These are phyloP conservation scores for Ceratobasidium theobromae DNA, from an alignment of 1,284 basidiomycete genomes.

Conservation along the genomic window DNA sequence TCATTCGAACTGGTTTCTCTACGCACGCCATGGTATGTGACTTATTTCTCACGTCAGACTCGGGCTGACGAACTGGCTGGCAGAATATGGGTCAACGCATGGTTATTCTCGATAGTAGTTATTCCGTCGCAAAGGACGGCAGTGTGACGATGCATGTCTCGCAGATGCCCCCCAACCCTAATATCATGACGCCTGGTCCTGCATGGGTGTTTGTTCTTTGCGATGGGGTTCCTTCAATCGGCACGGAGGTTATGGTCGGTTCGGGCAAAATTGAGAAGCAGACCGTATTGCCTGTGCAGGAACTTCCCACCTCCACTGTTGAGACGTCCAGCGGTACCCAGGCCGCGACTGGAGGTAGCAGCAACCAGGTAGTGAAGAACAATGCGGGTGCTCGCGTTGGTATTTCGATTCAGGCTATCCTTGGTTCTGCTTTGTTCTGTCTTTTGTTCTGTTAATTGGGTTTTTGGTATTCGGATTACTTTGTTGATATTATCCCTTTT, in stretches of 20 bases:
- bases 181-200: conserved; percentile 86
- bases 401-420: neutral
- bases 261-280: conserved; percentile 73
- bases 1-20: conserved; percentile 87
- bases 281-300: conserved; percentile 49
- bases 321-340: conserved; percentile 8
- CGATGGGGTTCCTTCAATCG: conserved; percentile 81
- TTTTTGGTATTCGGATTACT: neutral
- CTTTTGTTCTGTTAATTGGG: conserved; percentile 10
- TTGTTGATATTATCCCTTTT: neutral
- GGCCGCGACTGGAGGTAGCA: conserved; percentile 17
- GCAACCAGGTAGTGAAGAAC: neutral
- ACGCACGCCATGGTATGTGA: conserved; percentile 80
- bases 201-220: conserved; percentile 78
- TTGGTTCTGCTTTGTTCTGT: conserved; percentile 8
- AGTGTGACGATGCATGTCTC: conserved; percentile 69
- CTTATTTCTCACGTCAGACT: conserved; percentile 36
- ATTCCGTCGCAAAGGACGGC: conserved; percentile 77
- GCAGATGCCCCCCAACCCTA: conserved; percentile 79
- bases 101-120: conserved; percentile 74
- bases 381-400: conserved; percentile 8
- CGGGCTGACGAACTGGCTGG: neutral
- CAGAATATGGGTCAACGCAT: conserved; percentile 84
- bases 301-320: conserved; percentile 52
- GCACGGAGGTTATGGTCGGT: conserved; percentile 74